Percentiles rank a stretch among this genome's conserved stretches.
Evolutionary conservation across 331 rosid genomes (phyloP).

Genomic region (Saraca asoca): DNA sequence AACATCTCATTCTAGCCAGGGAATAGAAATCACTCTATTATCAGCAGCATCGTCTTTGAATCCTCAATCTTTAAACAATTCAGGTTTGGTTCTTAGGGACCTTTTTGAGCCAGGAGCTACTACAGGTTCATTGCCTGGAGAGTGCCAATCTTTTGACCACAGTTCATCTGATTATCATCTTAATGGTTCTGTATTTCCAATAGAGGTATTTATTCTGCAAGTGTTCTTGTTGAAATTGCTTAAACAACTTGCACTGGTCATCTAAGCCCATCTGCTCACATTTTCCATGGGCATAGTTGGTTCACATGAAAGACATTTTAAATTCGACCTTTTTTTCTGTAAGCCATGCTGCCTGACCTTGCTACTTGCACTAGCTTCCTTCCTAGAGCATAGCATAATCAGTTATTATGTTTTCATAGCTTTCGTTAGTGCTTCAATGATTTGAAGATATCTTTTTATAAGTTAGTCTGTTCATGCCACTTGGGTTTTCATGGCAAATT

Average conservation of each 20-base stretch:
- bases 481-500: too few species aligned
- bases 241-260: constrained; percentile 7
- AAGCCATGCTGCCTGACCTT: neutral
- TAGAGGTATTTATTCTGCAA: constrained; percentile 48
- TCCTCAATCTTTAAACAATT: constrained; percentile 56
- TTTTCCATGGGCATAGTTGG: neutral
- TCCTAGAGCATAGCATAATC: neutral
- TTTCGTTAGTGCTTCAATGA: neutral
- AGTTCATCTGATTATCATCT: constrained; percentile 55
- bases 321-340: neutral
- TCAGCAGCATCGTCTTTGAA: constrained; percentile 64
- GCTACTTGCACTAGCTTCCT: neutral
- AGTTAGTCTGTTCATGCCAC: too few species aligned
- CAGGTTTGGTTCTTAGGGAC: constrained; percentile 82
- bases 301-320: neutral
- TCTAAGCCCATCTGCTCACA: neutral
- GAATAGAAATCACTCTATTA: constrained; percentile 79
- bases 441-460: neutral
- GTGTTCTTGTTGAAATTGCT: constrained; percentile 8
- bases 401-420: neutral
- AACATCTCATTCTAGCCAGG: constrained; percentile 49
- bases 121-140: constrained; percentile 55
- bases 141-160: constrained; percentile 58
- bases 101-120: constrained; percentile 69
- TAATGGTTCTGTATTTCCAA: constrained; percentile 46